phyloP scores from a whole-genome alignment of 441 rosid species.

The Croton laevigatus region DNA sequence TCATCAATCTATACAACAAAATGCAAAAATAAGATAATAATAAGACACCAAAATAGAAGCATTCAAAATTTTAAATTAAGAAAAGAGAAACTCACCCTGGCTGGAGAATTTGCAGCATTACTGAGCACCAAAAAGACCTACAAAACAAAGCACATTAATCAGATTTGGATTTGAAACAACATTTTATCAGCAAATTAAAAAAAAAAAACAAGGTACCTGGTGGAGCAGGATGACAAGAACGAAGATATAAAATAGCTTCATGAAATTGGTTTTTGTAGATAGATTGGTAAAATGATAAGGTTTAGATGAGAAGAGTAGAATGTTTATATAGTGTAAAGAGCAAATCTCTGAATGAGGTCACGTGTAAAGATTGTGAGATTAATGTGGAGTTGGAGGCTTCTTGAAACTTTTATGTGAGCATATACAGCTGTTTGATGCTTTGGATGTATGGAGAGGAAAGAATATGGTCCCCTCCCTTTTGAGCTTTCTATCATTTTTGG shows the following conservation, averaged over 20 bases:
- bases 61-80: background rate
- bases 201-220: slow-evolving; percentile 22
- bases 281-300: background rate
- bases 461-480: background rate
- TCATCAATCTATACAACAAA: slow-evolving; percentile 28
- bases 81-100: slow-evolving; percentile 14
- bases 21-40: background rate
- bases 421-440: slow-evolving; percentile 23
- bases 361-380: slow-evolving; percentile 15
- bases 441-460: slow-evolving; percentile 3
- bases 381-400: slow-evolving; percentile 15
- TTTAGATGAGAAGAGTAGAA: background rate
- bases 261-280: slow-evolving; percentile 5
- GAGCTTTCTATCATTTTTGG: background rate
- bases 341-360: slow-evolving; percentile 14
- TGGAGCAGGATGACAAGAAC: slow-evolving; percentile 23
- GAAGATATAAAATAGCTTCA: slow-evolving; percentile 29
- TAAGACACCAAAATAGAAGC: background rate
- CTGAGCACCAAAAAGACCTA: slow-evolving; percentile 28
- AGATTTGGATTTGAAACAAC: background rate
- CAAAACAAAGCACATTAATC: background rate
- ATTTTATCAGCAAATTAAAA: background rate
- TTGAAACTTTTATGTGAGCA: slow-evolving; percentile 3
- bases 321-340: slow-evolving; percentile 8
- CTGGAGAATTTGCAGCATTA: slow-evolving; percentile 13